phyloP scores from a whole-genome alignment of 2,329 filamentous ascomycete species.

The Orbilia blumenaviensis region DNA sequence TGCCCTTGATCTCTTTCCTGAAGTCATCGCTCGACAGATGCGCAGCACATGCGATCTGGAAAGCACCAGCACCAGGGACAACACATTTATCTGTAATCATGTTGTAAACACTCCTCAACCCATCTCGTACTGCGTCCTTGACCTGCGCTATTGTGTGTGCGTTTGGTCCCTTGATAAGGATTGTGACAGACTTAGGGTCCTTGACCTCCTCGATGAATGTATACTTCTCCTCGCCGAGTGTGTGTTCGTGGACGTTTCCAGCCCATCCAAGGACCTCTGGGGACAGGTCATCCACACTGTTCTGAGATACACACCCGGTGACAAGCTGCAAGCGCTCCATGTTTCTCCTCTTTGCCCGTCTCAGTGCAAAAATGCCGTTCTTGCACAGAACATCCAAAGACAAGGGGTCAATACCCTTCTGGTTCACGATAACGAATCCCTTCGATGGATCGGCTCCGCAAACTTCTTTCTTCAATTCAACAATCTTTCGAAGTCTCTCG shows the following conservation, averaged over 20 bases:
- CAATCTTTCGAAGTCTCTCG: slow-evolving; percentile 94
- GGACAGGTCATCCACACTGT: slow-evolving; percentile 92
- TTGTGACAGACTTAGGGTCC: slow-evolving; percentile 95
- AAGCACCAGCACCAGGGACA: slow-evolving; percentile 91
- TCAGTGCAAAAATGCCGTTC: slow-evolving; percentile 94
- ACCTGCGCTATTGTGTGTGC: slow-evolving; percentile 96
- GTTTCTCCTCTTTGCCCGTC: slow-evolving; percentile 95
- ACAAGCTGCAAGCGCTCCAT: slow-evolving; percentile 98
- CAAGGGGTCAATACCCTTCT: slow-evolving; percentile 97
- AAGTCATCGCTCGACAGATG: slow-evolving; percentile 89
- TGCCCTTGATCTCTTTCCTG: slow-evolving; percentile 91
- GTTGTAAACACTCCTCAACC: slow-evolving; percentile 96
- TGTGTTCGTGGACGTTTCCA: slow-evolving; percentile 95
- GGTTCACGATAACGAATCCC: slow-evolving; percentile 97
- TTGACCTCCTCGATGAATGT: slow-evolving; percentile 99
- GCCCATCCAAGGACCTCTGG: slow-evolving; percentile 94
- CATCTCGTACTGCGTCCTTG: slow-evolving; percentile 93
- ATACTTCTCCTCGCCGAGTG: slow-evolving; percentile 97
- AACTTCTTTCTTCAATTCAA: slow-evolving; percentile 96
- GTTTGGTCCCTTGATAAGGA: slow-evolving; percentile 96
- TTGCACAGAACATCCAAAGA: slow-evolving; percentile 96
- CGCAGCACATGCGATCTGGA: slow-evolving; percentile 90
- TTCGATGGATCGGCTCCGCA: slow-evolving; percentile 93
- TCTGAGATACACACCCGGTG: slow-evolving; percentile 89
- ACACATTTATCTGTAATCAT: slow-evolving; percentile 99